A percentile compares a stretch with the other conserved stretches of the same genome.
These are phyloP conservation scores for Cunninghamia lanceolata DNA, from an alignment of 75 land plant species.

Conservation along the genomic window DNA sequence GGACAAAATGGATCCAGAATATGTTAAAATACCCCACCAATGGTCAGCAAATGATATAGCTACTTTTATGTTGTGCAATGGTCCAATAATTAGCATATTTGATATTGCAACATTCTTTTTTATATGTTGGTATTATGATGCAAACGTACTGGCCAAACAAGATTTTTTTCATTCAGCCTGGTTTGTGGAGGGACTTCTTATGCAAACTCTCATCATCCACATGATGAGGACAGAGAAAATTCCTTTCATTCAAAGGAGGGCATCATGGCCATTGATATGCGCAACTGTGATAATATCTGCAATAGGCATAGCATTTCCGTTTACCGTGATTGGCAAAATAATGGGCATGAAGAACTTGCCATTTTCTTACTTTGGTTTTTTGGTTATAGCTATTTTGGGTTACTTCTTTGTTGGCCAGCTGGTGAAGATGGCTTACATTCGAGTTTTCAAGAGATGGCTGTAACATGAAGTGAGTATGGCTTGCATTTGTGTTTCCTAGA, in stretches of 20 bases:
- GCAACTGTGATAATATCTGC: conserved; percentile 34
- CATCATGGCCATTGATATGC: conserved; percentile 47
- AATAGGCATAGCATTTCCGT: conserved; percentile 43
- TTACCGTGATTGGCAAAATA: conserved; percentile 30
- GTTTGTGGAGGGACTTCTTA: conserved; percentile 58
- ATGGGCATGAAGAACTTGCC: conserved; percentile 33
- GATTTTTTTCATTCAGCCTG: conserved; percentile 43
- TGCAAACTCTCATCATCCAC: conserved; percentile 54
- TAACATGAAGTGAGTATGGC: conserved; percentile 32
- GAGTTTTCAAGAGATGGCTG: conserved; percentile 38
- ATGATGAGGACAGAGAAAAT: conserved; percentile 51
- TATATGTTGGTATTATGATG: conserved; percentile 37
- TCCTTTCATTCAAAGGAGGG: conserved; percentile 48
- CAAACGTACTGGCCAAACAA: not conserved
- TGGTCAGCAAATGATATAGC: conserved; percentile 37
- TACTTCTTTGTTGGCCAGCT: conserved; percentile 43
- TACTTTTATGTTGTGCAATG: conserved; percentile 51
- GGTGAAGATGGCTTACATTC: conserved; percentile 43
- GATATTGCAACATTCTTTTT: conserved; percentile 36
- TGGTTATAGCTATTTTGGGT: conserved; percentile 40
- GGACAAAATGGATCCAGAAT: conserved; percentile 64
- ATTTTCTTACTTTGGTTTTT: conserved; percentile 50
- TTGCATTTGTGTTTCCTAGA: conserved; percentile 32
- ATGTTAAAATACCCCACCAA: conserved; percentile 34
- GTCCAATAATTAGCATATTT: conserved; percentile 35